phyloP scores from a whole-genome alignment of 768 basidiomycete genomes.

The Psilocybe tampanensis region DNA sequence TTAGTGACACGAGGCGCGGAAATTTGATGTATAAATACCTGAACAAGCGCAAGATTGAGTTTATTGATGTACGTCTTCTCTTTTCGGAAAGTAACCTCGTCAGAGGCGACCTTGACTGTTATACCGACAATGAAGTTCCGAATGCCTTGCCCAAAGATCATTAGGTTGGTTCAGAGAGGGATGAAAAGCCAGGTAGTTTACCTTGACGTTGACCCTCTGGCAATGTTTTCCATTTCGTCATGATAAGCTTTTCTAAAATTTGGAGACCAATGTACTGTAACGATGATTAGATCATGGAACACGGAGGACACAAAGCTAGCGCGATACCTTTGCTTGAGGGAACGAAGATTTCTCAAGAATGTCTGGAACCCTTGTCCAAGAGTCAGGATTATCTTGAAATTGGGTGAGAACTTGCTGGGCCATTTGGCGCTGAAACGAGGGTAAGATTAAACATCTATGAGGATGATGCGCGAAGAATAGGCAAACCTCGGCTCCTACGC shows the following conservation, averaged over 20 bases:
- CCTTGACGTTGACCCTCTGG: constrained; percentile 94
- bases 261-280: constrained; percentile 92
- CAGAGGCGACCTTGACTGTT: constrained; percentile 91
- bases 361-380: constrained; percentile 96
- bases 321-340: constrained; percentile 79
- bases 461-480: constrained; percentile 8
- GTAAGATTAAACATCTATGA: constrained; percentile 27
- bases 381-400: constrained; percentile 94
- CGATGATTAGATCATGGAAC: constrained; percentile 15
- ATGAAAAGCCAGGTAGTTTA: constrained; percentile 26
- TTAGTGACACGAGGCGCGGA: constrained; percentile 6
- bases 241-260: constrained; percentile 94
- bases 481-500: constrained; percentile 79
- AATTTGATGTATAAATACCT: constrained; percentile 50
- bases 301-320: not conserved
- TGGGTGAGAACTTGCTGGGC: constrained; percentile 95
- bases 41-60: constrained; percentile 93
- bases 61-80: constrained; percentile 97
- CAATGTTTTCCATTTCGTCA: constrained; percentile 93
- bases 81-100: constrained; percentile 84
- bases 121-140: constrained; percentile 95
- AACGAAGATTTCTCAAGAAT: constrained; percentile 85
- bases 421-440: constrained; percentile 75
- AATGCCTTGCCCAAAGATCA: constrained; percentile 60
- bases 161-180: not conserved